Evolutionary conservation across 2,329 filamentous ascomycete genomes (phyloP).

Genomic region (Botrytis squamosa): DNA sequence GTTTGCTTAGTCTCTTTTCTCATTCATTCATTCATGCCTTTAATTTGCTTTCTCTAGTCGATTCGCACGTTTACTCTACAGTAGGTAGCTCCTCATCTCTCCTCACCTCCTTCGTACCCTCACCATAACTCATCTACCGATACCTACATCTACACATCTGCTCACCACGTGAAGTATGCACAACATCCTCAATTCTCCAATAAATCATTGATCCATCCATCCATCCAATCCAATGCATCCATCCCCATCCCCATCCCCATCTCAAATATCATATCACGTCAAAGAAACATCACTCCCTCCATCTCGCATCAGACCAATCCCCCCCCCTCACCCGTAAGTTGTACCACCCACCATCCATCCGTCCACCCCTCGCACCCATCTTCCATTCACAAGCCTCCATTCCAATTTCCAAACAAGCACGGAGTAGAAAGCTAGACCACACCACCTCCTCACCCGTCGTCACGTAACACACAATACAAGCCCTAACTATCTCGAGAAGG

Average conservation of each 20-base stretch:
- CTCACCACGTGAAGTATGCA: not conserved
- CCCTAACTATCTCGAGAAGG: conserved; percentile 6
- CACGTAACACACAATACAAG: not conserved
- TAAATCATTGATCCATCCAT: not conserved
- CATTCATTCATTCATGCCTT: not conserved
- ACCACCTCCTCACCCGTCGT: too few relatives aligned
- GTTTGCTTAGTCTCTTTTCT: not conserved
- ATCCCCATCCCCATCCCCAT: not conserved
- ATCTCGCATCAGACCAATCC: not conserved
- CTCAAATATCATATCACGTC: not conserved
- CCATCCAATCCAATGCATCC: too few relatives aligned
- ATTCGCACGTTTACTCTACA: not conserved
- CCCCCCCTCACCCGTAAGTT: not conserved
- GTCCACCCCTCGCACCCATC: not conserved
- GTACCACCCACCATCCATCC: not conserved
- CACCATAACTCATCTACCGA: too few relatives aligned
- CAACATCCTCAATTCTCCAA: not conserved
- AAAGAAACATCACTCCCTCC: not conserved
- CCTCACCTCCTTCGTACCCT: too few relatives aligned
- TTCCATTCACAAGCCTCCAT: not conserved
- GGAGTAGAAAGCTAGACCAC: too few relatives aligned
- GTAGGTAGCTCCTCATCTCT: too few relatives aligned
- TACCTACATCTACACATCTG: not conserved
- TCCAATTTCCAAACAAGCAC: not conserved
- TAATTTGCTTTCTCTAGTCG: not conserved